These are phyloP conservation scores for Aspergillus clavatus DNA, from an alignment of 2,329 filamentous ascomycete species.

Conservation along the genomic window DNA sequence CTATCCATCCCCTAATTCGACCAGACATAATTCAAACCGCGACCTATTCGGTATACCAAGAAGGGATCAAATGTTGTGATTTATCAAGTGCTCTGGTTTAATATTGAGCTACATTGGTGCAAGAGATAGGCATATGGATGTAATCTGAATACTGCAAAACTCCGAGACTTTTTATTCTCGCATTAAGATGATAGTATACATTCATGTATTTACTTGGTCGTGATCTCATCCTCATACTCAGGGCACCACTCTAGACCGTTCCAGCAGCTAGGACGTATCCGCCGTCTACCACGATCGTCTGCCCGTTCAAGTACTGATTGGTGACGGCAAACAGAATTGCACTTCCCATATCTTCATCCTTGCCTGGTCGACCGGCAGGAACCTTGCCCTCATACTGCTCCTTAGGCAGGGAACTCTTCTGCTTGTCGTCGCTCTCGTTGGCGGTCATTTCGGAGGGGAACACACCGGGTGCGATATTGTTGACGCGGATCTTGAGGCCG, in stretches of 20 bases:
- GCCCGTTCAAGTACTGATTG: slow-evolving; percentile 51
- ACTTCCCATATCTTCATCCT: slow-evolving; percentile 65
- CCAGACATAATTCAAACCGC: too few relatives aligned
- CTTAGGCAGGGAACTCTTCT: slow-evolving; percentile 57
- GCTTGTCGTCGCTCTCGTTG: slow-evolving; percentile 52
- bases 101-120: too few relatives aligned
- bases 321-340: slow-evolving; percentile 51
- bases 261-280: slow-evolving; percentile 44
- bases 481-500: slow-evolving; percentile 56
- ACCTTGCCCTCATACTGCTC: slow-evolving; percentile 61
- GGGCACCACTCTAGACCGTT: slow-evolving; percentile 21
- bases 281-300: slow-evolving; percentile 51
- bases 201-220: too few relatives aligned
- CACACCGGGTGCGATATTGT: slow-evolving; percentile 64
- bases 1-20: too few relatives aligned
- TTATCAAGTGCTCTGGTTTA: too few relatives aligned
- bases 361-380: slow-evolving; percentile 56
- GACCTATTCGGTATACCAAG: too few relatives aligned
- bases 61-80: too few relatives aligned
- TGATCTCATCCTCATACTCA: too few relatives aligned
- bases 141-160: too few relatives aligned
- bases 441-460: slow-evolving; percentile 66
- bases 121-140: too few relatives aligned
- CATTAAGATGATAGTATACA: too few relatives aligned
- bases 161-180: too few relatives aligned